Evolutionary conservation across 2,329 filamentous ascomycete species (phyloP).

Genomic region (Fusarium metavorans): DNA sequence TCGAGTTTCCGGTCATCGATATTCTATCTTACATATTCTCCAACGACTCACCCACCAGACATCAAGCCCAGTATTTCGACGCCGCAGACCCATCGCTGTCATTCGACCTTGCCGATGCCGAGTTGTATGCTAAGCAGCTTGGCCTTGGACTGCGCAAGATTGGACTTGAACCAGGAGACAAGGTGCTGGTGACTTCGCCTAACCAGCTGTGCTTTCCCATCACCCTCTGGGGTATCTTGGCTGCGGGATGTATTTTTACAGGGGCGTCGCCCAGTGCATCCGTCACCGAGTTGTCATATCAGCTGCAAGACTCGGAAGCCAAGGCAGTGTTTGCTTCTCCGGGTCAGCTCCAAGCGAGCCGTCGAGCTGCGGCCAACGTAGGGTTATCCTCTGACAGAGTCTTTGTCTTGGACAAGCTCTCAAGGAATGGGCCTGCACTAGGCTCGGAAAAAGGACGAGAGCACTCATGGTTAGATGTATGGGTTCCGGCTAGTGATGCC

Average conservation of each 20-base stretch:
- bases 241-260: neutral
- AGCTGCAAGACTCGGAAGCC: neutral
- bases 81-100: neutral
- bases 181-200: neutral
- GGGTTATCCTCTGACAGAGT: neutral
- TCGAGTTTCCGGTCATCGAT: neutral
- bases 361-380: neutral
- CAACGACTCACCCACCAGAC: neutral
- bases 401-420: neutral
- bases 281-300: neutral
- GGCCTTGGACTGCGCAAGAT: neutral
- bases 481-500: neutral
- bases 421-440: neutral
- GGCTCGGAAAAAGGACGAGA: too few species aligned
- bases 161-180: neutral
- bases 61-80: neutral
- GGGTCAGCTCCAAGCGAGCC: neutral
- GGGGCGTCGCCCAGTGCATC: neutral
- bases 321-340: neutral
- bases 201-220: neutral
- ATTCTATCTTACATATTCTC: neutral
- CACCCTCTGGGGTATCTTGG: neutral
- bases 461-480: neutral
- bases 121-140: neutral
- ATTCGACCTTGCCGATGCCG: neutral